Base-by-base conservation (phyloP, 2,329 filamentous ascomycete genomes). In the Karstenula rhodostoma region DNA sequence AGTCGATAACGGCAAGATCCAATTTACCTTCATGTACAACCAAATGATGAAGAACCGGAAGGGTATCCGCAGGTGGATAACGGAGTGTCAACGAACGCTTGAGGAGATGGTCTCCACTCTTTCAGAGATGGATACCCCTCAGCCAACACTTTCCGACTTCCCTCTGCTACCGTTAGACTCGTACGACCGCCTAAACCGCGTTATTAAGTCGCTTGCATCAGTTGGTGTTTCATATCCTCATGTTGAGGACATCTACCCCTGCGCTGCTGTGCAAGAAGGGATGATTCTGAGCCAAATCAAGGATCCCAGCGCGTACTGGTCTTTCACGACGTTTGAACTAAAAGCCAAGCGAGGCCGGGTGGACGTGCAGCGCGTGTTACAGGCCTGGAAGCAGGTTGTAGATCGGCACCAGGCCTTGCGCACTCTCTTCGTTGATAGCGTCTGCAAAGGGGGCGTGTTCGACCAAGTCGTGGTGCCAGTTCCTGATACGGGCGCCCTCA, bases 1-100 rank as follows among this genome's bases (percentile, higher is more conserved):
- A 1, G 65, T 75, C 15, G 51, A 58, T 0, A 53, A 66, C 17
- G 72, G 67, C 4, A 58, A 71, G 37, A 63, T 76, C 4, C 64
- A 74, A 9, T 65, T 77, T 52, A 66, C 46, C 56, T 75, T 75
- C 62, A 73, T 74, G 67, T 77, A 74, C 60, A 77, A 77, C 47
- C 68, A 68, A 12, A 47, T 60, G 58, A 73, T 75, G 63, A 73
- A 74, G 58, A 71, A 74, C 35, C 72, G 69, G 40, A 72, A 74
- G 42, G 68, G 70, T 3, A 75, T 77, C 47, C 67, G 71, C 17
- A 58, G 71, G 42, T 77, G 74, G 74, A 73, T 76, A 32, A 59
- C 64, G 1, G 73, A 76, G 58, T 76, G 73, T 48, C 67, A 74
- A 53, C 66, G 68, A 7, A 75, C 73, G 15, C 56, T 77, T 7